These are phyloP conservation scores for Comarum palustre DNA, from an alignment of 306 rosid species.

Conservation along the genomic window DNA sequence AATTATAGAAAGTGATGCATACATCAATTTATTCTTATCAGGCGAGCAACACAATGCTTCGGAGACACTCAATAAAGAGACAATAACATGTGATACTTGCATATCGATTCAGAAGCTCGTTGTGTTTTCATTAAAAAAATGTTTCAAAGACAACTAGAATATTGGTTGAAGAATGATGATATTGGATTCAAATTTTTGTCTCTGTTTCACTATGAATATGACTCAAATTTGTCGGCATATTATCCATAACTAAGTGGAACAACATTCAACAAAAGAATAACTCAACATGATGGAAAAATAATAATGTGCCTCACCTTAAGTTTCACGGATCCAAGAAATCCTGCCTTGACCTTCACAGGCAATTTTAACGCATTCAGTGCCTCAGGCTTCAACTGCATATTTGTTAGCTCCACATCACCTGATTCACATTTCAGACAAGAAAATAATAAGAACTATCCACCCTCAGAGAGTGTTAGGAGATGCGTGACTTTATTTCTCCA, in stretches of 20 bases:
- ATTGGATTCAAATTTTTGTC: background rate
- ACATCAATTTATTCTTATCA: background rate
- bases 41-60: background rate
- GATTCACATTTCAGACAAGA: slow-evolving; percentile 28
- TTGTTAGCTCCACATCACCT: slow-evolving; percentile 98
- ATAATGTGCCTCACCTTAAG: slow-evolving; percentile 56
- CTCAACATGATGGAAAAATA: slow-evolving; percentile 20
- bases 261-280: slow-evolving; percentile 7
- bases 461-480: background rate
- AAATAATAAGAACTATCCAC: background rate
- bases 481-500: background rate
- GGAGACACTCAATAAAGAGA: background rate
- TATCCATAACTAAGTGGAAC: background rate
- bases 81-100: background rate
- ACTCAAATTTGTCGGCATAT: background rate
- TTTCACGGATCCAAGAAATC: slow-evolving; percentile 97
- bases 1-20: background rate
- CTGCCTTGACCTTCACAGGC: slow-evolving; percentile 98
- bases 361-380: slow-evolving; percentile 90
- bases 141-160: background rate
- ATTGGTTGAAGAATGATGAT: background rate
- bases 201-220: background rate
- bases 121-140: background rate
- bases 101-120: background rate
- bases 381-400: slow-evolving; percentile 99